phyloP scores from a whole-genome alignment of 345 rosid genomes.

The Crucihimalaya himalaica region DNA sequence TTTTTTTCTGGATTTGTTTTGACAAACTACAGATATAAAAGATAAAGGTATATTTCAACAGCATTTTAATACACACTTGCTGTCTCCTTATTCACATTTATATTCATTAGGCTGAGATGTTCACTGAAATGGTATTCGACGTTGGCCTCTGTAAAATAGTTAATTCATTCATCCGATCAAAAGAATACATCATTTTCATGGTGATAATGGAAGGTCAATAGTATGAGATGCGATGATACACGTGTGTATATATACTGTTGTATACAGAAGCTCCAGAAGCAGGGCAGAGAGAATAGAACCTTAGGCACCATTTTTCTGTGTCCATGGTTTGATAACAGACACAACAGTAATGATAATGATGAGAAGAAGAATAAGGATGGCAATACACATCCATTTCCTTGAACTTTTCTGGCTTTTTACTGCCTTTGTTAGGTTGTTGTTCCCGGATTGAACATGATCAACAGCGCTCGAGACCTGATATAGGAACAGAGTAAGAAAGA shows the following conservation, averaged over 20 bases:
- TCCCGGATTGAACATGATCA: slow-evolving; percentile 91
- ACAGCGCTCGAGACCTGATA: slow-evolving; percentile 83
- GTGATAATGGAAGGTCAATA: slow-evolving; percentile 18
- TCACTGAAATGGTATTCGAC: background rate
- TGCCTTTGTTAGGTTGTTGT: slow-evolving; percentile 68
- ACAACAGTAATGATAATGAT: slow-evolving; percentile 64
- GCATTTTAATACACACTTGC: slow-evolving; percentile 3
- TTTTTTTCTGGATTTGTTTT: slow-evolving; percentile 30
- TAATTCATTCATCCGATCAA: slow-evolving; percentile 18
- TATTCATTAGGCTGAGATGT: slow-evolving; percentile 6
- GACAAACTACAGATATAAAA: slow-evolving; percentile 35
- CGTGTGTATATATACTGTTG: slow-evolving; percentile 32
- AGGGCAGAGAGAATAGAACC: slow-evolving; percentile 13
- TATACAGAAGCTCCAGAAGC: slow-evolving; percentile 28
- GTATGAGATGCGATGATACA: slow-evolving; percentile 12
- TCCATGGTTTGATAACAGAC: slow-evolving; percentile 82
- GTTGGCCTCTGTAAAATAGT: slow-evolving; percentile 6
- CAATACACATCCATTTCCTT: slow-evolving; percentile 93
- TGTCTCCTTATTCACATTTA: background rate
- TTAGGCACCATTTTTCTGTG: slow-evolving; percentile 68
- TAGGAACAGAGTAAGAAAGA: slow-evolving; percentile 4
- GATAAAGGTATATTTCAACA: slow-evolving; percentile 30
- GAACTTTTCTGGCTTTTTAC: slow-evolving; percentile 72
- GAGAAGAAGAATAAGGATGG: slow-evolving; percentile 81
- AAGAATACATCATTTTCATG: slow-evolving; percentile 26